Conservation (phyloP, 2,329 filamentous ascomycete genomes). For the Elsinoe australis region DNA sequence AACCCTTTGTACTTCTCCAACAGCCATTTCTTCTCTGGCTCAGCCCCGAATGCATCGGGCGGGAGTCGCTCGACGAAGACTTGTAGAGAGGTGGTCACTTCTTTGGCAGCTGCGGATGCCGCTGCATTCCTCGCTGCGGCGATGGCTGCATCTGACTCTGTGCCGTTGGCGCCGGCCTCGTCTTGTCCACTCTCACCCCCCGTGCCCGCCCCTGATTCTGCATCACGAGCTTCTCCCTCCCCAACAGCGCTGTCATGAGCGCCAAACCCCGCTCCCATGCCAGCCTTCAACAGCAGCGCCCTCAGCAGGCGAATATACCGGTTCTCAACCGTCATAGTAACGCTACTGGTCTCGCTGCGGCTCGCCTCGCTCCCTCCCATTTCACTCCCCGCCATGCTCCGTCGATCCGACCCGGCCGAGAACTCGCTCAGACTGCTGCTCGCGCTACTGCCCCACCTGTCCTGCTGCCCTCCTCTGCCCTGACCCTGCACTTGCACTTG, state of each 20-base stretch:
- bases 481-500: conserved; percentile 30
- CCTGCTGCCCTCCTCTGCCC: neutral
- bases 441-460: neutral
- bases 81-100: no score
- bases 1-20: conserved; percentile 74
- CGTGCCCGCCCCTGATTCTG: neutral
- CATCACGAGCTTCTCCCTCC: neutral
- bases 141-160: conserved; percentile 42
- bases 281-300: neutral
- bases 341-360: no score
- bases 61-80: conserved; percentile 71
- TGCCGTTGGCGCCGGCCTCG: conserved; percentile 25
- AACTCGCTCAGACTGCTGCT: conserved; percentile 9
- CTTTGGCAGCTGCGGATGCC: no score
- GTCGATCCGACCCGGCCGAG: conserved; percentile 19
- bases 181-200: neutral
- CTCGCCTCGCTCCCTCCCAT: no score
- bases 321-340: no score
- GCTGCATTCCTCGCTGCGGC: no score
- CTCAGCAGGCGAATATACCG: no score
- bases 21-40: conserved; percentile 61
- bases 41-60: conserved; percentile 67
- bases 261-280: neutral
- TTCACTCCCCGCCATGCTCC: conserved; percentile 34
- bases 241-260: neutral